Evolutionary conservation across 345 rosid genomes (phyloP).

Genomic region (Nasturtium officinale): DNA sequence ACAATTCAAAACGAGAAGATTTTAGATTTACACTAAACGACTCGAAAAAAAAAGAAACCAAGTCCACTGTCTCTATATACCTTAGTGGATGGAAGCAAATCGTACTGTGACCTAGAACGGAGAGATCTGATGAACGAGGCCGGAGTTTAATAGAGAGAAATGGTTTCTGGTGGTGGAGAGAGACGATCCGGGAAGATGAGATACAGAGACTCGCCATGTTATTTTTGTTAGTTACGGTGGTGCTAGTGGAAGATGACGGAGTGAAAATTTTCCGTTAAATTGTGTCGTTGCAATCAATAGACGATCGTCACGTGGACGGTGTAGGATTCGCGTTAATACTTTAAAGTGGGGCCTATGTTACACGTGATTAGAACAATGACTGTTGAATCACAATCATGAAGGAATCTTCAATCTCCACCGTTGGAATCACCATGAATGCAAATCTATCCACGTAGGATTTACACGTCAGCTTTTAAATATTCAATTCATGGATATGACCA

Average conservation of each 20-base stretch:
- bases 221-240: constrained; percentile 1
- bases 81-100: constrained; percentile 62
- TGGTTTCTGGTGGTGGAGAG: constrained; percentile 30
- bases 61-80: constrained; percentile 27
- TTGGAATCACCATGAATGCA: constrained; percentile 1
- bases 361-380: not conserved
- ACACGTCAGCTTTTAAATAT: constrained; percentile 32
- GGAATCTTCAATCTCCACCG: constrained; percentile 43
- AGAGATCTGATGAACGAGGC: constrained; percentile 13
- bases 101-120: constrained; percentile 29
- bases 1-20: constrained; percentile 5
- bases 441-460: constrained; percentile 21
- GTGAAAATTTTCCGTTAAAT: constrained; percentile 44
- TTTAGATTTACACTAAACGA: not conserved
- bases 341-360: not conserved
- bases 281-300: not conserved
- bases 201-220: constrained; percentile 45
- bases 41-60: not conserved
- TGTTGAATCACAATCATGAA: not conserved
- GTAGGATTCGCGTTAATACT: not conserved
- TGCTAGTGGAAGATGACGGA: constrained; percentile 26
- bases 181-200: constrained; percentile 44
- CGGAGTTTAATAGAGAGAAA: constrained; percentile 29
- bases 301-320: constrained; percentile 34
- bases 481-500: constrained; percentile 8